Evolutionary conservation across 164 flowering plant genomes (phyloP).

Genomic region (Kingdonia uniflora): DNA sequence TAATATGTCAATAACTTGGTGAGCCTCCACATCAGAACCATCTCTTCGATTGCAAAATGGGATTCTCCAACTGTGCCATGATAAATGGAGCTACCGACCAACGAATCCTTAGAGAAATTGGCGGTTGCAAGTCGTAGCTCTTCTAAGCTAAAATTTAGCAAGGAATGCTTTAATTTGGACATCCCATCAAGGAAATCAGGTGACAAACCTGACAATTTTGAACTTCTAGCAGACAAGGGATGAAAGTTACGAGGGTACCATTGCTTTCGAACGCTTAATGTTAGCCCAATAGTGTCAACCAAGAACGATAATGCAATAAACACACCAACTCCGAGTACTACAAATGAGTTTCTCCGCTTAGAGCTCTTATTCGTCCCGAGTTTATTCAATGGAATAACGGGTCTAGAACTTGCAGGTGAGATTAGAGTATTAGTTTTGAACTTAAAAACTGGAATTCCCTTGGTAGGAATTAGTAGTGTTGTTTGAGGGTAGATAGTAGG

Average conservation of each 20-base stretch:
- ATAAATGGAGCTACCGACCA: constrained; percentile 30
- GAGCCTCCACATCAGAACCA: constrained; percentile 35
- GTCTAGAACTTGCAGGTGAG: constrained; percentile 15
- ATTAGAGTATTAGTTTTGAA: constrained; percentile 5
- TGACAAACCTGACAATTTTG: constrained; percentile 25
- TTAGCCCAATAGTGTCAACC: no score
- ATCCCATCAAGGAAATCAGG: constrained; percentile 35
- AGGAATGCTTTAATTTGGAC: constrained; percentile 33
- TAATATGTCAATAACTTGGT: constrained; percentile 29
- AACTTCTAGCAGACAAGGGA: constrained; percentile 16
- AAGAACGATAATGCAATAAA: constrained; percentile 7
- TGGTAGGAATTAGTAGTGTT: constrained; percentile 29
- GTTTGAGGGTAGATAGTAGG: constrained; percentile 29
- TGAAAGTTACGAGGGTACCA: constrained; percentile 13
- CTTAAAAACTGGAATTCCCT: constrained; percentile 17
- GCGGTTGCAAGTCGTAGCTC: constrained; percentile 45
- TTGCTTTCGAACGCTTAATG: constrained; percentile 9
- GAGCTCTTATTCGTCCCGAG: not conserved
- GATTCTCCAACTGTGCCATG: constrained; percentile 31
- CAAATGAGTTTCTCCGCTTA: constrained; percentile 4
- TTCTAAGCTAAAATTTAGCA: constrained; percentile 32
- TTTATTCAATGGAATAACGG: constrained; percentile 12
- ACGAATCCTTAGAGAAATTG: constrained; percentile 34
- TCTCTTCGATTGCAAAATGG: constrained; percentile 36
- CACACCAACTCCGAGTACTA: constrained; percentile 14